Evolutionary conservation across 106 monocot genomes (phyloP).

Genomic region (Narthecium ossifragum): DNA sequence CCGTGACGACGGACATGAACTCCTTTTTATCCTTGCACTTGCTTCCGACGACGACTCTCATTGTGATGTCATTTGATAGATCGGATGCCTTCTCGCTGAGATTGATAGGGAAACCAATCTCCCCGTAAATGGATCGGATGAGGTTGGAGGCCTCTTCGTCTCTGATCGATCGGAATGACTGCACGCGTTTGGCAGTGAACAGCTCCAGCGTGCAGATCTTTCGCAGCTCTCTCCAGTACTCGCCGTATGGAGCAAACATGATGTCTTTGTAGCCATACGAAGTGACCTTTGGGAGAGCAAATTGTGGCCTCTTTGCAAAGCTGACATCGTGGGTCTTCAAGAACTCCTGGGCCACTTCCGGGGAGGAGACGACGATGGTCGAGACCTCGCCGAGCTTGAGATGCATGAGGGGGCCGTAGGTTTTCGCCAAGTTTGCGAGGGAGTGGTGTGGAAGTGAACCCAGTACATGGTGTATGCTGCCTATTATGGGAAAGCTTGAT

Average conservation of each 20-base stretch:
- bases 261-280: constrained; percentile 1
- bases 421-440: neutral
- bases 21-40: constrained; percentile 7
- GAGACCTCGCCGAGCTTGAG: too few species aligned
- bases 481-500: constrained; percentile 12
- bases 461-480: constrained; percentile 6
- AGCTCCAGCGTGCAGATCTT: constrained; percentile 4
- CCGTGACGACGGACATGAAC: neutral
- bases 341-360: constrained; percentile 2
- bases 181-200: constrained; percentile 16
- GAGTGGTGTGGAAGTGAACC: constrained; percentile 8
- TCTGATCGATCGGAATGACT: constrained; percentile 1
- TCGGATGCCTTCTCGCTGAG: neutral
- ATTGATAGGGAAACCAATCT: neutral
- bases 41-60: neutral
- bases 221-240: constrained; percentile 4
- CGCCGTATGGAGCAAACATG: neutral
- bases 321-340: constrained; percentile 17
- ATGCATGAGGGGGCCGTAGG: constrained; percentile 14
- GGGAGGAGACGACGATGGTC: too few species aligned
- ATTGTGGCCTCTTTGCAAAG: constrained; percentile 6
- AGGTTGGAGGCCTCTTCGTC: constrained; percentile 11
- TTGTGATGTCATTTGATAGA: constrained; percentile 1
- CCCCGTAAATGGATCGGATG: neutral
- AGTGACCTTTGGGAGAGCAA: neutral